A percentile compares a stretch with the other conserved stretches of the same genome.
Conservation (phyloP, 495 filamentous ascomycete genomes). For the Penicillium alfredii region DNA sequence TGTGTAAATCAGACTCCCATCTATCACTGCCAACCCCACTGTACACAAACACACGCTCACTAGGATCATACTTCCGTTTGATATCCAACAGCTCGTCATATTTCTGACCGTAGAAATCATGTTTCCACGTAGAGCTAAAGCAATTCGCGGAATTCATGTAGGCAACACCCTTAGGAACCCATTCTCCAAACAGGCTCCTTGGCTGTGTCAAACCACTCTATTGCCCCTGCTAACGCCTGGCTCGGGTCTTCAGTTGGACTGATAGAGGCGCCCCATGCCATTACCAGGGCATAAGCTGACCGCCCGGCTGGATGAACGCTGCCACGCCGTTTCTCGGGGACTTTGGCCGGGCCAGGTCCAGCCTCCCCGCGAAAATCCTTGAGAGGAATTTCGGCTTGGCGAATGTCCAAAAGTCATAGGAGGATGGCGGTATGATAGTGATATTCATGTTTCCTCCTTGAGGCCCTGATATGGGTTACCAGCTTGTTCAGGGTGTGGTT, state of each 20-base stretch:
- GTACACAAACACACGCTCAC: conserved; percentile 33
- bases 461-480: not conserved
- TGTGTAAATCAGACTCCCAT: conserved; percentile 19
- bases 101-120: conserved; percentile 51
- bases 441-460: not conserved
- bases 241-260: conserved; percentile 6
- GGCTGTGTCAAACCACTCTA: conserved; percentile 6
- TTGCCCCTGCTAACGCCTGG: not conserved
- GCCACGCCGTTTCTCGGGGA: conserved; percentile 5
- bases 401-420: conserved; percentile 7
- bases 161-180: conserved; percentile 17
- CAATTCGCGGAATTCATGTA: conserved; percentile 40
- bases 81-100: conserved; percentile 43
- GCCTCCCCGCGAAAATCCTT: conserved; percentile 11
- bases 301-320: conserved; percentile 19
- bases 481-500: conserved; percentile 4
- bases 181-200: conserved; percentile 21
- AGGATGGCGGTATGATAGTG: not conserved
- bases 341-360: conserved; percentile 9
- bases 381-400: not conserved
- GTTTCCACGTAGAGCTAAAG: conserved; percentile 51
- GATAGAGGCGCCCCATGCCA: conserved; percentile 11
- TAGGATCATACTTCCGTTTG: conserved; percentile 50
- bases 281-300: conserved; percentile 11
- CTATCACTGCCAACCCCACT: conserved; percentile 19